Conservation (phyloP, 768 basidiomycete species). For the Pleurotus djamor region DNA sequence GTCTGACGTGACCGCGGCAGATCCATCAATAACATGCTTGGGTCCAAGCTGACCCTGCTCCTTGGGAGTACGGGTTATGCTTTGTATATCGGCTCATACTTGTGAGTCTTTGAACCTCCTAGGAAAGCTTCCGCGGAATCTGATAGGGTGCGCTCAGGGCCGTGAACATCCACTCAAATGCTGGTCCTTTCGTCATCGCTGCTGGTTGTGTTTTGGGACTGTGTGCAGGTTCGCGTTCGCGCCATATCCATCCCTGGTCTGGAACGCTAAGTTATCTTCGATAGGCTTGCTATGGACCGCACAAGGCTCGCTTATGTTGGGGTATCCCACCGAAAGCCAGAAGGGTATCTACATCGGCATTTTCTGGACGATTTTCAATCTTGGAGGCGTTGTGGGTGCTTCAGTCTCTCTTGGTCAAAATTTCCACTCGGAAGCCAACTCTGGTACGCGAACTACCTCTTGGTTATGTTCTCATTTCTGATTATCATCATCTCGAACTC, state of each 20-base stretch:
- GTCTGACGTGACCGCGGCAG: constrained; percentile 26
- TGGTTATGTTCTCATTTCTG: constrained; percentile 2
- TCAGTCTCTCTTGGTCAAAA: constrained; percentile 64
- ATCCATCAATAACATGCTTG: constrained; percentile 78
- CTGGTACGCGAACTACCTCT: constrained; percentile 7
- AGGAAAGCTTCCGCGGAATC: background rate
- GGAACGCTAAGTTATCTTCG: constrained; percentile 49
- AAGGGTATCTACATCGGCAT: constrained; percentile 77
- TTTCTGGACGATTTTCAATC: constrained; percentile 84
- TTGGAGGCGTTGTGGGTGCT: constrained; percentile 78
- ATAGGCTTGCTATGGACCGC: constrained; percentile 72
- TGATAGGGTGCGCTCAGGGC: constrained; percentile 38
- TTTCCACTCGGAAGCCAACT: constrained; percentile 21
- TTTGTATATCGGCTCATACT: constrained; percentile 70
- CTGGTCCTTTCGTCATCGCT: constrained; percentile 62
- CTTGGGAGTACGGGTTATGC: constrained; percentile 77
- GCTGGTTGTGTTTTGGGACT: constrained; percentile 75
- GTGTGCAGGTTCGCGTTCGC: constrained; percentile 40
- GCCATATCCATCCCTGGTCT: constrained; percentile 36
- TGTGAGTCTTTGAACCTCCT: constrained; percentile 41
- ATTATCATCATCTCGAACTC: background rate
- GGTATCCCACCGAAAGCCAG: constrained; percentile 76
- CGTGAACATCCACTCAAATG: constrained; percentile 65
- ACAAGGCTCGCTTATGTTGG: constrained; percentile 79
- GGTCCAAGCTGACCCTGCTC: constrained; percentile 70